Conservation (phyloP, 2,329 filamentous ascomycete species). For the Sclerotinia minor region DNA sequence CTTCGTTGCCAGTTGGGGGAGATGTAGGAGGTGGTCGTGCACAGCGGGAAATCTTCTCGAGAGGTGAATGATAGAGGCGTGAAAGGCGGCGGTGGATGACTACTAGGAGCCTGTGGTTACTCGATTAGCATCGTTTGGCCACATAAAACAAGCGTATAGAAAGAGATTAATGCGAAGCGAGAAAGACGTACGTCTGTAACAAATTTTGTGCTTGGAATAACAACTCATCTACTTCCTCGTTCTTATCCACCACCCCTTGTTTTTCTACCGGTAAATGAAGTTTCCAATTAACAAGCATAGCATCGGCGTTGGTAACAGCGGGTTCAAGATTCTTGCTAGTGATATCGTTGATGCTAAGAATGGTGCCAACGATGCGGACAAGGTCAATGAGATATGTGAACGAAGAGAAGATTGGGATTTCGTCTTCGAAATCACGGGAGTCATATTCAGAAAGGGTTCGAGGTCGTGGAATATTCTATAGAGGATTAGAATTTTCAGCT, state of each 20-base stretch:
- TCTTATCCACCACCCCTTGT: slow-evolving; percentile 43
- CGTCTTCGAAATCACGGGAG: slow-evolving; percentile 41
- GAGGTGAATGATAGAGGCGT: slow-evolving; percentile 31
- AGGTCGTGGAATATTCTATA: slow-evolving; percentile 43
- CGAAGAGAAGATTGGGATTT: slow-evolving; percentile 44
- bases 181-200: slow-evolving; percentile 43
- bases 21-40: slow-evolving; percentile 28
- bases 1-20: slow-evolving; percentile 23
- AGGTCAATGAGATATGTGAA: slow-evolving; percentile 46
- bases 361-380: slow-evolving; percentile 42
- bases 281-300: slow-evolving; percentile 45
- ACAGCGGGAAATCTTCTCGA: slow-evolving; percentile 32
- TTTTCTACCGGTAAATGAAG: slow-evolving; percentile 46
- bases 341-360: slow-evolving; percentile 40
- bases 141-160: not conserved
- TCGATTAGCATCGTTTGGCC: not conserved
- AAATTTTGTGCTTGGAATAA: slow-evolving; percentile 44
- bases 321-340: slow-evolving; percentile 33
- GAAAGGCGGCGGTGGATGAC: slow-evolving; percentile 37
- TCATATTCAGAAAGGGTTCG: slow-evolving; percentile 44
- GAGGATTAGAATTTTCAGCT: slow-evolving; percentile 24
- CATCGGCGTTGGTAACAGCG: slow-evolving; percentile 43
- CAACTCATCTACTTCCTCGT: slow-evolving; percentile 44
- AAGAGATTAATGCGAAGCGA: not conserved
- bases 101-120: slow-evolving; percentile 28